A percentile compares a stretch with the other conserved stretches of the same genome.
Evolutionary conservation across 2,329 filamentous ascomycete genomes (phyloP).

Genomic region (Ophiostoma populinum): DNA sequence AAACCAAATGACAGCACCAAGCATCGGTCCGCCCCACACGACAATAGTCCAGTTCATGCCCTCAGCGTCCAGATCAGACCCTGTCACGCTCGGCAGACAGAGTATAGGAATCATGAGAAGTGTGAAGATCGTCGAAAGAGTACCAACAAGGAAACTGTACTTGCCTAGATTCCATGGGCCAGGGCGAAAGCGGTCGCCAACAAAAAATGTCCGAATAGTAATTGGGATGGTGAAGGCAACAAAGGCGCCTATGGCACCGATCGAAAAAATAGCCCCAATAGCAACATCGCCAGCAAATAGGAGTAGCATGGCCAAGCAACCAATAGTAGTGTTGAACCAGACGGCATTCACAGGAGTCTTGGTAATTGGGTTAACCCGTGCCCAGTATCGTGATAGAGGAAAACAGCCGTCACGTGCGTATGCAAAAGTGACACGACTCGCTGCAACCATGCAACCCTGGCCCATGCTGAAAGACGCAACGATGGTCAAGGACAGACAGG

Average conservation of each 20-base stretch:
- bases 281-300: constrained; percentile 46
- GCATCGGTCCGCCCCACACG: constrained; percentile 48
- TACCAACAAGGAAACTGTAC: constrained; percentile 38
- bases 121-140: constrained; percentile 40
- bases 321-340: constrained; percentile 45
- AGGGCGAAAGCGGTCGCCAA: constrained; percentile 43
- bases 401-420: constrained; percentile 59
- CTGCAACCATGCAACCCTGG: constrained; percentile 52
- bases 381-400: constrained; percentile 40
- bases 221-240: constrained; percentile 42
- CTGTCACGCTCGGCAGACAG: constrained; percentile 42
- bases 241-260: constrained; percentile 52
- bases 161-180: constrained; percentile 53
- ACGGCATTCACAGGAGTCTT: constrained; percentile 54
- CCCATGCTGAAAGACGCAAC: constrained; percentile 56
- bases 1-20: constrained; percentile 43
- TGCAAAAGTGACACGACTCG: constrained; percentile 51
- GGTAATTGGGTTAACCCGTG: constrained; percentile 40
- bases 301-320: constrained; percentile 41
- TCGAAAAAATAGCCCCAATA: constrained; percentile 51
- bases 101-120: constrained; percentile 50
- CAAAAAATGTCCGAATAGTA: constrained; percentile 40
- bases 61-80: constrained; percentile 29
- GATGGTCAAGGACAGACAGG: constrained; percentile 48
- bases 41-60: constrained; percentile 54